These are phyloP conservation scores for Tylopilus vinaceipallidus DNA, from an alignment of 768 basidiomycete species.

Conservation along the genomic window DNA sequence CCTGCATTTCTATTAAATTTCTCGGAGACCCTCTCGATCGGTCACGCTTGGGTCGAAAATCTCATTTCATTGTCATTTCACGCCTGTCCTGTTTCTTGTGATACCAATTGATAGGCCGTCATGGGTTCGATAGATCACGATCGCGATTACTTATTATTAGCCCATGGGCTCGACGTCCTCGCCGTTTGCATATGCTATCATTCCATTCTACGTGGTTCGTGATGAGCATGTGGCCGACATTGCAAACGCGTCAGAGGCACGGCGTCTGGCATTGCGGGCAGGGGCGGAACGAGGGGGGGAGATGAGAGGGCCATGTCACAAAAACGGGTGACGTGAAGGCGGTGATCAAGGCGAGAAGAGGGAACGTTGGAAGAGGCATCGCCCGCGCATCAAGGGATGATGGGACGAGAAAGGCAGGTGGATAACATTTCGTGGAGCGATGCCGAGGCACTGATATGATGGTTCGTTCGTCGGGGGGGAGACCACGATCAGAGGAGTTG, in stretches of 20 bases:
- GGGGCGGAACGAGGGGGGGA: no score
- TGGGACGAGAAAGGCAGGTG: neutral
- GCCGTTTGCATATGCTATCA: conserved; percentile 14
- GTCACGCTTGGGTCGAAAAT: neutral
- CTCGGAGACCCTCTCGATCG: conserved; percentile 7
- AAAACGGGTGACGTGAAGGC: conserved; percentile 5
- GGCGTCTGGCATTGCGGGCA: conserved; percentile 4
- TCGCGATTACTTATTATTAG: conserved; percentile 26
- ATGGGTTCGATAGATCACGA: conserved; percentile 12
- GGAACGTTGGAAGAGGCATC: conserved; percentile 1
- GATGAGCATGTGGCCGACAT: neutral
- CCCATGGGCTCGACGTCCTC: no score
- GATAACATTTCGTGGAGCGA: no score
- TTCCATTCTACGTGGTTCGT: neutral
- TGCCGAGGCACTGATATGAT: no score
- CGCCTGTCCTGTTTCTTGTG: conserved; percentile 13
- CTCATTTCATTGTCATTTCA: neutral
- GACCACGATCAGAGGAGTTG: no score
- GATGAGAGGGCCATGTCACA: no score
- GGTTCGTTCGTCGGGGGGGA: no score
- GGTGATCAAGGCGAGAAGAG: conserved; percentile 14
- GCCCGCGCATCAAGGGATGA: conserved; percentile 9
- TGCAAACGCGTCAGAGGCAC: conserved; percentile 2
- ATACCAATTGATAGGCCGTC: conserved; percentile 13
- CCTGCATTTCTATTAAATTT: conserved; percentile 28